These are phyloP conservation scores for Monilinia vaccinii-corymbosi DNA, from an alignment of 2,329 filamentous ascomycete species.

Conservation along the genomic window DNA sequence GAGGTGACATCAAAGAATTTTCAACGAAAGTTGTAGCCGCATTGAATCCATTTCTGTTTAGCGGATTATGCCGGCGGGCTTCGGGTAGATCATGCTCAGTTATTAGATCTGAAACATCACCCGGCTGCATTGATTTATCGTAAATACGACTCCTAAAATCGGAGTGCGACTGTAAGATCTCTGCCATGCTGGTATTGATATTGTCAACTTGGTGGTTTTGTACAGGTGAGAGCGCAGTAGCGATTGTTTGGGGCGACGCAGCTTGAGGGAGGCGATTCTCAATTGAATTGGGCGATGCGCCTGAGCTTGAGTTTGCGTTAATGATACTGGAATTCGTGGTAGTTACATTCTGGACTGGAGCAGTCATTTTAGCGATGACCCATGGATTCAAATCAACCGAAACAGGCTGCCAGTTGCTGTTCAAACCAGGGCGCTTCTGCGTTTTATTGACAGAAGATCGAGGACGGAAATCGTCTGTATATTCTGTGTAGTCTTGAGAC, in stretches of 20 bases:
- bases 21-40: conserved; percentile 19
- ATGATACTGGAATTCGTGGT: neutral
- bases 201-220: neutral
- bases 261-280: neutral
- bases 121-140: neutral
- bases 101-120: neutral
- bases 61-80: neutral
- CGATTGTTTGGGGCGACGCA: neutral
- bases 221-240: neutral
- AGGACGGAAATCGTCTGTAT: conserved; percentile 30
- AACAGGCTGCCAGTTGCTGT: neutral
- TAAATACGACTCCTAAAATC: neutral
- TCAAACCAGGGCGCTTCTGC: neutral
- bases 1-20: conserved; percentile 14
- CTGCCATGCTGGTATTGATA: neutral
- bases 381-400: conserved; percentile 31
- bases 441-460: neutral
- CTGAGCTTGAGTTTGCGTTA: neutral
- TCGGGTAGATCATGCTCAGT: neutral
- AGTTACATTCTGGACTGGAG: conserved; percentile 11
- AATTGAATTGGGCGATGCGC: neutral
- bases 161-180: neutral
- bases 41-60: conserved; percentile 19
- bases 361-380: conserved; percentile 33
- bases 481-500: conserved; percentile 38